Percentiles rank a stretch among this genome's conserved stretches.
These are phyloP conservation scores for Mucor indicus DNA, from an alignment of 371 early-diverging fungal species.

Conservation along the genomic window DNA sequence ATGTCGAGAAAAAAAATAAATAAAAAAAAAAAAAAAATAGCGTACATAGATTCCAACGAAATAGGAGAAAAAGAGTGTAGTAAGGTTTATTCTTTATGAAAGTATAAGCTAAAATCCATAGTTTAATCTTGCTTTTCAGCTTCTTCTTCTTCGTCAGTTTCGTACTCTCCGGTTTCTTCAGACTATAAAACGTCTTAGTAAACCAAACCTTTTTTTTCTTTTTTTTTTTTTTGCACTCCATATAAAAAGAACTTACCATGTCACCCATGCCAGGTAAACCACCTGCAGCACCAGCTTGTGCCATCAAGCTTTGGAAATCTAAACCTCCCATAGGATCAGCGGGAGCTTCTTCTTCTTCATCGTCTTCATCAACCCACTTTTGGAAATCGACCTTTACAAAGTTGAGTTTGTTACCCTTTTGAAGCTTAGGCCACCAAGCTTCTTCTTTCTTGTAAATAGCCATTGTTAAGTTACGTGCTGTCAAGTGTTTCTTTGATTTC, in stretches of 20 bases:
- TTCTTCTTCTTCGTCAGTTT: conserved; percentile 25
- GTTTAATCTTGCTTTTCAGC: conserved; percentile 13
- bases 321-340: conserved; percentile 49
- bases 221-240: too few relatives aligned
- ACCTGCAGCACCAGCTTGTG: conserved; percentile 37
- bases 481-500: conserved; percentile 67
- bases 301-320: conserved; percentile 41
- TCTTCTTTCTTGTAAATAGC: conserved; percentile 70
- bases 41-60: too few relatives aligned
- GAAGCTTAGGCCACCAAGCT: conserved; percentile 86
- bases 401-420: conserved; percentile 67
- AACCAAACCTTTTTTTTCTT: too few relatives aligned
- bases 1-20: too few relatives aligned
- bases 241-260: conserved; percentile 23
- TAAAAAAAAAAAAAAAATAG: too few relatives aligned
- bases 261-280: conserved; percentile 49
- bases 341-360: conserved; percentile 67
- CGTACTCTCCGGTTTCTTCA: conserved; percentile 48
- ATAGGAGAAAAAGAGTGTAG: too few relatives aligned
- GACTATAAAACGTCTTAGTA: conserved; percentile 14
- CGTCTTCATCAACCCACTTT: conserved; percentile 91
- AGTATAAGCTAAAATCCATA: too few relatives aligned
- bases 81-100: too few relatives aligned
- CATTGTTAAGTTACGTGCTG: conserved; percentile 63
- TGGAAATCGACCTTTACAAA: conserved; percentile 91